phyloP scores from a whole-genome alignment of 805 yeast genomes.

The Candida germanica region DNA sequence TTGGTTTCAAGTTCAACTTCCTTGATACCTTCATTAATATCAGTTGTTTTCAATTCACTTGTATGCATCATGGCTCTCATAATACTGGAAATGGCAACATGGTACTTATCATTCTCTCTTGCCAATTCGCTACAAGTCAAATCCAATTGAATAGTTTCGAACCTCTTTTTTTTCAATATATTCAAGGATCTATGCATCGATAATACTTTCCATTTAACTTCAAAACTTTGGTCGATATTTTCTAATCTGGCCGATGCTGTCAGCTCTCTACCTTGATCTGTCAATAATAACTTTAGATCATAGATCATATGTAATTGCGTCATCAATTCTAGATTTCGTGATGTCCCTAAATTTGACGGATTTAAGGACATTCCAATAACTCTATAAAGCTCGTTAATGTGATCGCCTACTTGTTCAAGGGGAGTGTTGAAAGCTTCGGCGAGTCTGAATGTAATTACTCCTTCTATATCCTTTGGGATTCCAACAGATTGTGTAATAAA shows the following conservation, averaged over 20 bases:
- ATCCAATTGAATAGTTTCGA: conserved; percentile 41
- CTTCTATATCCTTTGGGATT: conserved; percentile 45
- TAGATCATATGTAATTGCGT: conserved; percentile 34
- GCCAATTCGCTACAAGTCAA: conserved; percentile 62
- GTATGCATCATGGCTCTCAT: conserved; percentile 64
- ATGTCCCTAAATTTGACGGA: conserved; percentile 35
- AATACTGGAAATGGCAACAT: conserved; percentile 66
- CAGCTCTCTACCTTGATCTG: conserved; percentile 2
- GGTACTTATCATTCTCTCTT: conserved; percentile 64
- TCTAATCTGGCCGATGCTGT: conserved; percentile 24
- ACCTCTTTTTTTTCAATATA: conserved; percentile 22
- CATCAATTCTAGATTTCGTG: conserved; percentile 35
- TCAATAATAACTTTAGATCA: conserved; percentile 29
- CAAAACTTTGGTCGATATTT: conserved; percentile 46
- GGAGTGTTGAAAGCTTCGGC: conserved; percentile 32
- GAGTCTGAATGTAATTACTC: conserved; percentile 56
- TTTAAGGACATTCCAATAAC: conserved; percentile 60
- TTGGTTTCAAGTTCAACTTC: conserved; percentile 24
- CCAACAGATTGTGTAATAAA: conserved; percentile 45
- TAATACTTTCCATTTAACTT: conserved; percentile 56
- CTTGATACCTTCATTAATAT: conserved; percentile 8
- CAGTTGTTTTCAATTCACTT: no score
- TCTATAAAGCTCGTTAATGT: conserved; percentile 23
- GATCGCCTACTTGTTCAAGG: not conserved
- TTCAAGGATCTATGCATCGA: conserved; percentile 54